Conservation (phyloP, 306 rosid species). For the Neltuma alba region DNA sequence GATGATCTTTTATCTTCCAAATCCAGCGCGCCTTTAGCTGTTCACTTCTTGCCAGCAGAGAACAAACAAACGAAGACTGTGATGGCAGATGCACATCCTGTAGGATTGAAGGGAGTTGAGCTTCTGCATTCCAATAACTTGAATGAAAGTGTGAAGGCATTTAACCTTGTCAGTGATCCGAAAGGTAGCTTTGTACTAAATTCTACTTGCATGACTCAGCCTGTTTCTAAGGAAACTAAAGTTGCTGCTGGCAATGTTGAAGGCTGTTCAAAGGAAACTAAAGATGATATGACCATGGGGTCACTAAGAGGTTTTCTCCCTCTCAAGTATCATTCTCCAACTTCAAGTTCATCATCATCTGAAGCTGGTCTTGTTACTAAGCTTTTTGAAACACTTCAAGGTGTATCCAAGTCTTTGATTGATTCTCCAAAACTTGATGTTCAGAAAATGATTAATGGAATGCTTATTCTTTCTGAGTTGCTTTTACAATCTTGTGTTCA, state of each 20-base stretch:
- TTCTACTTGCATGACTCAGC: conserved; percentile 29
- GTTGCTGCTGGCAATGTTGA: conserved; percentile 26
- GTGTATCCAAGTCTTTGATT: conserved; percentile 46
- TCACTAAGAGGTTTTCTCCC: conserved; percentile 34
- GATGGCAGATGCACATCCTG: conserved; percentile 35
- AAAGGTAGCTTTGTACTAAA: conserved; percentile 32
- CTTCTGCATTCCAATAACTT: conserved; percentile 37
- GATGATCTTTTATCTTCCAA: conserved; percentile 43
- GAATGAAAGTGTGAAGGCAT: conserved; percentile 35
- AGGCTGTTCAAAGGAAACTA: conserved; percentile 34
- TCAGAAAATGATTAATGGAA: conserved; percentile 41
- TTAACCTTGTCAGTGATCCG: conserved; percentile 36
- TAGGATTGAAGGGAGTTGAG: conserved; percentile 38
- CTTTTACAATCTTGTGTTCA: conserved; percentile 49
- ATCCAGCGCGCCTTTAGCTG: conserved; percentile 37
- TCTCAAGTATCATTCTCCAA: conserved; percentile 23
- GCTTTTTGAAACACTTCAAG: conserved; percentile 41
- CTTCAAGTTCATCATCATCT: conserved; percentile 38
- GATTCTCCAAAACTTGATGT: conserved; percentile 52
- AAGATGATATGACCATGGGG: conserved; percentile 26
- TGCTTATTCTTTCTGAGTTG: conserved; percentile 61
- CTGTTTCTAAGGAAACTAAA: conserved; percentile 32
- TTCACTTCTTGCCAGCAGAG: conserved; percentile 44
- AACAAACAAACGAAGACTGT: conserved; percentile 28
- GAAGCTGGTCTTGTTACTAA: conserved; percentile 34